Percentiles rank a stretch among this genome's conserved stretches.
These are phyloP conservation scores for Jimgerdemannia flammicorona DNA, from an alignment of 192 early-diverging fungal genomes.

Conservation along the genomic window DNA sequence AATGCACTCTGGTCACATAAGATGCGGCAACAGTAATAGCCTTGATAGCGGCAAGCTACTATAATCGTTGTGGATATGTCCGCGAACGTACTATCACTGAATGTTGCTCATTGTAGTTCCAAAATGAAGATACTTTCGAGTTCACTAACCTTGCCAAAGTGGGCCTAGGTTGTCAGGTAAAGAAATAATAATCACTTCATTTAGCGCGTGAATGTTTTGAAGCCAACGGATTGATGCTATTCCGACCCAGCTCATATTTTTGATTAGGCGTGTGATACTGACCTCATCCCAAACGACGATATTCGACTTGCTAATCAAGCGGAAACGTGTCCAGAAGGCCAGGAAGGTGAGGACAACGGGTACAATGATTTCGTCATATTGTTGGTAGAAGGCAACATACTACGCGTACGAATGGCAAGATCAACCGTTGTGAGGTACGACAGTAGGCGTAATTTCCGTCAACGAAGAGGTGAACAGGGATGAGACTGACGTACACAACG, in stretches of 20 bases:
- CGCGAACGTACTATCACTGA: background rate
- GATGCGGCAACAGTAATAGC: background rate
- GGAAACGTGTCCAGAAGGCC: constrained; percentile 64
- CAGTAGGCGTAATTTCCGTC: background rate
- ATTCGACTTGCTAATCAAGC: constrained; percentile 52
- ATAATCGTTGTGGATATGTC: background rate
- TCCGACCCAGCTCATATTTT: no score
- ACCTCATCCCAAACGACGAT: constrained; percentile 78
- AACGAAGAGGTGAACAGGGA: background rate
- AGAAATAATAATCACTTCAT: background rate
- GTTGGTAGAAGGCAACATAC: constrained; percentile 36
- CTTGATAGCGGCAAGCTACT: background rate
- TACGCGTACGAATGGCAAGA: constrained; percentile 19
- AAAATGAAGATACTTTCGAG: background rate
- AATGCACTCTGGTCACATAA: background rate
- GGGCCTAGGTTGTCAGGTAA: constrained; percentile 6
- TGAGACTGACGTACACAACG: background rate
- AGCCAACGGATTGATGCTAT: background rate
- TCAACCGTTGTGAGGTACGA: background rate
- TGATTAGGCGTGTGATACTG: constrained; percentile 22
- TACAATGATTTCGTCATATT: constrained; percentile 46
- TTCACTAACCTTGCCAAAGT: constrained; percentile 18
- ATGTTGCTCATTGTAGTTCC: background rate
- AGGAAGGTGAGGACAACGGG: constrained; percentile 52
- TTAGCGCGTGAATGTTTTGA: background rate